A percentile compares a stretch with the other conserved stretches of the same genome.
Conservation (phyloP, 2,329 filamentous ascomycete genomes). For the Colletotrichum chlorophyti region DNA sequence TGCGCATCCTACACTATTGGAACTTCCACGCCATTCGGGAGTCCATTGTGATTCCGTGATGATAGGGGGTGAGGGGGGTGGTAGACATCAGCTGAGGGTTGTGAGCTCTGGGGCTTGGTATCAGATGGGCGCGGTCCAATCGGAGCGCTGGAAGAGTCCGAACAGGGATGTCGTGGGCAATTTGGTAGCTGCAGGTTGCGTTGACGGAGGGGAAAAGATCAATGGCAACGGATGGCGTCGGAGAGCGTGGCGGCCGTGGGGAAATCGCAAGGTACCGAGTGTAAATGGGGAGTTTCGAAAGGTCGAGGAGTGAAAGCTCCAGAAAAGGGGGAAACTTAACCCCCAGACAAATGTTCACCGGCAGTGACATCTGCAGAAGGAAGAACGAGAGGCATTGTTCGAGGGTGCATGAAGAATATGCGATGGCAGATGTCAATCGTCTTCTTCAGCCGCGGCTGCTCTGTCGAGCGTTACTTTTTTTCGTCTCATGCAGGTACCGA, state of each 20-base stretch:
- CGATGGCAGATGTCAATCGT: constrained; percentile 13
- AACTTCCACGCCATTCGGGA: too few relatives aligned
- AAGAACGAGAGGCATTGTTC: neutral
- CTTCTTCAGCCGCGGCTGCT: too few relatives aligned
- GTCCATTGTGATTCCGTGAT: neutral
- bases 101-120: neutral
- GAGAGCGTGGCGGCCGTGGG: too few relatives aligned
- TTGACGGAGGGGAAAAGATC: neutral
- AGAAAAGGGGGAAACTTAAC: too few relatives aligned
- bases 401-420: constrained; percentile 16
- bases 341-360: too few relatives aligned
- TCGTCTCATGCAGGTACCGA: too few relatives aligned
- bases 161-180: neutral
- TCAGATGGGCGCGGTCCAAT: neutral
- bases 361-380: too few relatives aligned
- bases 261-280: neutral
- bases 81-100: constrained; percentile 1
- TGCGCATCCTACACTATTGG: neutral
- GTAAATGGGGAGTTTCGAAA: neutral
- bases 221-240: constrained; percentile 1
- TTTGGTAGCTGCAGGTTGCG: too few relatives aligned
- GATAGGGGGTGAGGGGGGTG: neutral
- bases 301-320: too few relatives aligned
- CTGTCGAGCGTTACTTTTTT: neutral
- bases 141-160: neutral